These are phyloP conservation scores for Backusella luteola DNA, from an alignment of 192 early-diverging fungal genomes.

Conservation along the genomic window DNA sequence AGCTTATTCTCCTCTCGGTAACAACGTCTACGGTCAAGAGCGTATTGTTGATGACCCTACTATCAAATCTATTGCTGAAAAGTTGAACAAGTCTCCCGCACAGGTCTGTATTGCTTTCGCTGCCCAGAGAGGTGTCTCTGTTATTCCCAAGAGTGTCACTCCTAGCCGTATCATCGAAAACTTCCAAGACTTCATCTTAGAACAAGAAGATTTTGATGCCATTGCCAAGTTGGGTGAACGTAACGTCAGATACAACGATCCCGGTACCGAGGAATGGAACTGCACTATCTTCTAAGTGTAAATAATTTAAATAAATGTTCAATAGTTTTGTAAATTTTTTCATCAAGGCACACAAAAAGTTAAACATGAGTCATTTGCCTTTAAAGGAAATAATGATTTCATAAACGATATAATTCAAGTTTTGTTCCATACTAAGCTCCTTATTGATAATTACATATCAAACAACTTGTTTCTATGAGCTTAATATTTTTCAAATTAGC, in stretches of 20 bases:
- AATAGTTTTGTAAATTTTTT: slow-evolving; percentile 8
- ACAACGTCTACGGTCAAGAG: slow-evolving; percentile 34
- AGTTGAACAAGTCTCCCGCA: slow-evolving; percentile 62
- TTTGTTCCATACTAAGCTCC: not conserved
- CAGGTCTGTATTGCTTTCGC: slow-evolving; percentile 79
- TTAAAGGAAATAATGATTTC: not conserved
- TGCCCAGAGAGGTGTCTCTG: slow-evolving; percentile 67
- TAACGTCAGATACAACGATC: slow-evolving; percentile 46
- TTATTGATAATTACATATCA: not conserved
- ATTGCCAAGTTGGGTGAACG: slow-evolving; percentile 36
- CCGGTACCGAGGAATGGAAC: slow-evolving; percentile 33
- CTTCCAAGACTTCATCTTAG: slow-evolving; percentile 51
- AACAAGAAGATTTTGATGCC: slow-evolving; percentile 40
- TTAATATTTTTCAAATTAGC: not conserved
- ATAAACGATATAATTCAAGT: not conserved
- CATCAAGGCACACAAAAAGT: not conserved
- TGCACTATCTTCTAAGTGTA: slow-evolving; percentile 24
- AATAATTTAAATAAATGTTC: not conserved
- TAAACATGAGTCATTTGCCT: not conserved
- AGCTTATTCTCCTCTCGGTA: slow-evolving; percentile 85
- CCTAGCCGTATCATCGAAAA: slow-evolving; percentile 59
- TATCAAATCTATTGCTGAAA: slow-evolving; percentile 54
- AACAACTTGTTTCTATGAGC: not conserved
- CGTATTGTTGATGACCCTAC: slow-evolving; percentile 28
- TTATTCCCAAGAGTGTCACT: slow-evolving; percentile 81